Evolutionary conservation across 2,329 filamentous ascomycete genomes (phyloP).

Genomic region (Fusarium dlaminii): DNA sequence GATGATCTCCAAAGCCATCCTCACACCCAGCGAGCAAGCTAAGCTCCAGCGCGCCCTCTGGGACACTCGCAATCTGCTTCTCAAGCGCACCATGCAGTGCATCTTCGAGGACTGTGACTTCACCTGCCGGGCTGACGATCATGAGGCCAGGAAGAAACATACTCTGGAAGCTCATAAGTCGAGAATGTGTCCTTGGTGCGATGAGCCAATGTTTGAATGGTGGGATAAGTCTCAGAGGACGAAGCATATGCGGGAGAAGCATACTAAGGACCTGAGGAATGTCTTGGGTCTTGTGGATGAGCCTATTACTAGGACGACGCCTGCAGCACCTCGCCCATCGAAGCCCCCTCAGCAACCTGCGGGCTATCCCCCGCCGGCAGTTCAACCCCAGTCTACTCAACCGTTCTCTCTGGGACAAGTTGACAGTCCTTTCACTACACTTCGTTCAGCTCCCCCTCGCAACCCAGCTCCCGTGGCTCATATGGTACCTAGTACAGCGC

Average conservation of each 20-base stretch:
- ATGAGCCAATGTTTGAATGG: conserved; percentile 43
- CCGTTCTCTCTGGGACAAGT: not conserved
- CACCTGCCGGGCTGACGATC: conserved; percentile 45
- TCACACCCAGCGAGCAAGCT: conserved; percentile 54
- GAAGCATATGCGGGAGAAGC: conserved; percentile 45
- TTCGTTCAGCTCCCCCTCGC: not conserved
- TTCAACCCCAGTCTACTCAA: not conserved
- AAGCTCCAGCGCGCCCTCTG: conserved; percentile 43
- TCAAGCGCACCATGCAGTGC: conserved; percentile 49
- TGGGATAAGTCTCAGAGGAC: conserved; percentile 41
- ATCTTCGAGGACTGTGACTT: conserved; percentile 51
- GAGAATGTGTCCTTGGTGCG: conserved; percentile 50
- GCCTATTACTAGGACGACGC: too few relatives aligned
- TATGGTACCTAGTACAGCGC: not conserved
- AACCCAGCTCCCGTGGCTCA: not conserved
- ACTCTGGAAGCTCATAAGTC: conserved; percentile 47
- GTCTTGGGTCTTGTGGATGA: not conserved
- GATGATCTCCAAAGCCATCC: conserved; percentile 48
- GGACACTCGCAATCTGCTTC: conserved; percentile 9
- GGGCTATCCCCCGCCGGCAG: not conserved
- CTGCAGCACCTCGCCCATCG: not conserved
- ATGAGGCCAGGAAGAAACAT: conserved; percentile 48
- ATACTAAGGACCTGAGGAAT: conserved; percentile 37
- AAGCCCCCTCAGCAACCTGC: not conserved
- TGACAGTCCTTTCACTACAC: not conserved